Evolutionary conservation across 306 rosid species (phyloP).

Genomic region (Mucuna pruriens): DNA sequence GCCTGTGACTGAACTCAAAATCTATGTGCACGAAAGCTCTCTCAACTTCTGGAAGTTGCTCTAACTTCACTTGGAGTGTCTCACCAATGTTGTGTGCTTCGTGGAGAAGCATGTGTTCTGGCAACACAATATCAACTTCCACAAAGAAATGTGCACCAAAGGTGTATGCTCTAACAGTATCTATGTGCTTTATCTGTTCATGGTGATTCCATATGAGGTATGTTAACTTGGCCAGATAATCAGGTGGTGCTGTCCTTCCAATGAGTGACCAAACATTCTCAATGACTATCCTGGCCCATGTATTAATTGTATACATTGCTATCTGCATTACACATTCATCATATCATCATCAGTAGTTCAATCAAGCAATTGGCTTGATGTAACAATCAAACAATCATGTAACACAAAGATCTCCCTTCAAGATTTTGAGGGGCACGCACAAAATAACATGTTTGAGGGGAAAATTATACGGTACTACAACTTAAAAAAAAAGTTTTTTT

Average conservation of each 20-base stretch:
- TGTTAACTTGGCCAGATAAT: constrained; percentile 69
- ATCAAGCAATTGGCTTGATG: not conserved
- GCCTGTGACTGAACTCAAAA: constrained; percentile 77
- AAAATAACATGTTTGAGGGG: too few relatives aligned
- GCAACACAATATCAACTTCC: constrained; percentile 84
- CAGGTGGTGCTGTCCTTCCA: constrained; percentile 86
- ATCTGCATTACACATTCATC: constrained; percentile 58
- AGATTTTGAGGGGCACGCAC: not conserved
- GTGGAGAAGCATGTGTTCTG: constrained; percentile 64
- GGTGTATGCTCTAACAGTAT: constrained; percentile 86
- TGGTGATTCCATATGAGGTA: constrained; percentile 87
- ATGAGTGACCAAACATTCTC: constrained; percentile 76
- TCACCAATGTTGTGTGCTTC: constrained; percentile 85
- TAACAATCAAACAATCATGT: constrained; percentile 4
- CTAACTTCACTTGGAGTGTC: constrained; percentile 76
- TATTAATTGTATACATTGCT: constrained; percentile 76
- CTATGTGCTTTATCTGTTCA: constrained; percentile 73
- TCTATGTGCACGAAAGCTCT: constrained; percentile 86
- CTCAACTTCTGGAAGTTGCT: constrained; percentile 81
- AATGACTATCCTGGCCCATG: constrained; percentile 77
- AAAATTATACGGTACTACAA: too few relatives aligned
- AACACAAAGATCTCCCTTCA: not conserved
- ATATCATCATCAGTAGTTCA: not conserved
- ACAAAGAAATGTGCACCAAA: constrained; percentile 78
- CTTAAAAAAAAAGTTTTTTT: too few relatives aligned